These are phyloP conservation scores for Didymella glomerata DNA, from an alignment of 2,329 filamentous ascomycete species.

Conservation along the genomic window DNA sequence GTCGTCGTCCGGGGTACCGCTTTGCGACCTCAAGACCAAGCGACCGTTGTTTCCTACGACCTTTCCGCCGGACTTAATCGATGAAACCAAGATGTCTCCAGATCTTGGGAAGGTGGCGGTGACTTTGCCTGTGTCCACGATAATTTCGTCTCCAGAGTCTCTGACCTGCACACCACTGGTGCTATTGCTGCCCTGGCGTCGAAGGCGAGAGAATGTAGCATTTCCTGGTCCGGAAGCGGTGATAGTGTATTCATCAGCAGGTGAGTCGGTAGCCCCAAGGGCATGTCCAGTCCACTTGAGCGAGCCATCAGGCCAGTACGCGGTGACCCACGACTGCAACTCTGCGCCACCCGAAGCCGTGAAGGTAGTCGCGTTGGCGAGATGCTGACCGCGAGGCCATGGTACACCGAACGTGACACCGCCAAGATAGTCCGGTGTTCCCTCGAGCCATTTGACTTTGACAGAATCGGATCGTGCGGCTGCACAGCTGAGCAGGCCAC, in stretches of 20 bases:
- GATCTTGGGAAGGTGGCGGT: conserved; percentile 46
- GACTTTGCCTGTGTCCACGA: conserved; percentile 47
- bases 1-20: conserved; percentile 53
- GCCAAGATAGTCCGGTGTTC: conserved; percentile 36
- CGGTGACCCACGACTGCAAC: conserved; percentile 65
- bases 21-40: conserved; percentile 63
- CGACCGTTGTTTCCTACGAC: conserved; percentile 49
- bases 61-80: conserved; percentile 53
- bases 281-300: conserved; percentile 70
- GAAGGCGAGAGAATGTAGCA: conserved; percentile 16
- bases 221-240: conserved; percentile 42
- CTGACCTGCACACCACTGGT: conserved; percentile 36
- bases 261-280: conserved; percentile 54
- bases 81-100: conserved; percentile 42
- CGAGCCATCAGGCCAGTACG: conserved; percentile 68
- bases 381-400: conserved; percentile 50
- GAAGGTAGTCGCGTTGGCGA: conserved; percentile 49
- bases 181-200: conserved; percentile 28
- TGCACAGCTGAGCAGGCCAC: conserved; percentile 26
- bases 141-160: conserved; percentile 34
- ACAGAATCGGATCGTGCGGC: conserved; percentile 31
- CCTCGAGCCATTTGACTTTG: conserved; percentile 46
- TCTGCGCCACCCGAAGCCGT: conserved; percentile 38
- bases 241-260: conserved; percentile 57
- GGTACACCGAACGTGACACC: conserved; percentile 54